Conservation (phyloP, 2,329 filamentous ascomycete genomes). For the Paecilomyces niveus region DNA sequence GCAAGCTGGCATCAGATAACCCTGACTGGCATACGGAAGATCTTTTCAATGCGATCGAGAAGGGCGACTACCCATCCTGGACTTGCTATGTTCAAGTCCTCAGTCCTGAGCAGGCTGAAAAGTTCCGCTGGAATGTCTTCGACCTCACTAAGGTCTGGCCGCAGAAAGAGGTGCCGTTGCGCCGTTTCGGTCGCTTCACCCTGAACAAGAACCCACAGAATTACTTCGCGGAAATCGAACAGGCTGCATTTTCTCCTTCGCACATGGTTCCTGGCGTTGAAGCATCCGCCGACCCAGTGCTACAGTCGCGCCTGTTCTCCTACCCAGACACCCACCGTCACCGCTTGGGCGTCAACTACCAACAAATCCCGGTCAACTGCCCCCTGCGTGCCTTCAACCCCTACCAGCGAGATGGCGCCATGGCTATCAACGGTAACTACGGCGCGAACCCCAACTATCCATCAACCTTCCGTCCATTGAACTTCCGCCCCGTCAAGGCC, state of each 20-base stretch:
- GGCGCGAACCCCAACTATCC: slow-evolving; percentile 52
- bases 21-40: slow-evolving; percentile 59
- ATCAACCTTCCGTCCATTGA: slow-evolving; percentile 31
- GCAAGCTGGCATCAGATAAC: slow-evolving; percentile 47
- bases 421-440: slow-evolving; percentile 61
- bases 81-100: slow-evolving; percentile 58
- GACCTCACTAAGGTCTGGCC: slow-evolving; percentile 67
- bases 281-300: slow-evolving; percentile 61
- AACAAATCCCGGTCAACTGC: slow-evolving; percentile 57
- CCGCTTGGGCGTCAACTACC: slow-evolving; percentile 57
- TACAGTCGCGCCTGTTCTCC: slow-evolving; percentile 63
- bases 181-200: slow-evolving; percentile 55
- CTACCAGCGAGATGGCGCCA: slow-evolving; percentile 65
- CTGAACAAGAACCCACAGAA: slow-evolving; percentile 60
- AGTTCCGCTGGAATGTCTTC: slow-evolving; percentile 57
- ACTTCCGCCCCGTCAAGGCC: slow-evolving; percentile 32
- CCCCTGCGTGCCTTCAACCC: slow-evolving; percentile 50
- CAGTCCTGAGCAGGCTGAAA: slow-evolving; percentile 54
- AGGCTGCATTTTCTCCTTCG: slow-evolving; percentile 61
- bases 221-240: slow-evolving; percentile 66
- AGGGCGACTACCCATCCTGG: slow-evolving; percentile 57
- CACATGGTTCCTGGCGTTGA: slow-evolving; percentile 62
- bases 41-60: slow-evolving; percentile 56
- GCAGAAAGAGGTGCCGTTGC: slow-evolving; percentile 54
- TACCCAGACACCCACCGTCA: slow-evolving; percentile 63